Evolutionary conservation across 2,329 filamentous ascomycete genomes (phyloP).

Genomic region (Arthrobotrys conoides): DNA sequence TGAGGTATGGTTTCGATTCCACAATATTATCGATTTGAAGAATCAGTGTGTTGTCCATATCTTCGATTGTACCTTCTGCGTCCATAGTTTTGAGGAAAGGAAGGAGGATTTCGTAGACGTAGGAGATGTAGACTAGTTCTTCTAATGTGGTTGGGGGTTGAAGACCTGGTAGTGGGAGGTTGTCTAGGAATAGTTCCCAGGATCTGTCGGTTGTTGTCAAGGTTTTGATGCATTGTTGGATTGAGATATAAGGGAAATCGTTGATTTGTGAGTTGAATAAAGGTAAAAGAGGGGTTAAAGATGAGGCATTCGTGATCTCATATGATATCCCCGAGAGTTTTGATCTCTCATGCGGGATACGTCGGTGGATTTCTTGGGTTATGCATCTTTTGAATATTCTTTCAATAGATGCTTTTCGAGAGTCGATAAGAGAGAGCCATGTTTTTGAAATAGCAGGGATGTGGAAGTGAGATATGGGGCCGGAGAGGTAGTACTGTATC

Average conservation of each 20-base stretch:
- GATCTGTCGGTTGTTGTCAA: conserved; percentile 1
- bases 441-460: conserved; percentile 16
- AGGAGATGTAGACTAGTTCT: conserved; percentile 43
- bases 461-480: conserved; percentile 39
- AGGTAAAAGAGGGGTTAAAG: conserved; percentile 29
- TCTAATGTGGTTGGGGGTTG: conserved; percentile 33
- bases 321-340: conserved; percentile 6
- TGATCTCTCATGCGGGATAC: neutral
- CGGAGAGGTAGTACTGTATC: conserved; percentile 60
- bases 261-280: conserved; percentile 13
- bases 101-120: conserved; percentile 43
- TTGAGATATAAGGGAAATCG: conserved; percentile 22
- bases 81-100: conserved; percentile 25
- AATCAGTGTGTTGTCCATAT: conserved; percentile 28
- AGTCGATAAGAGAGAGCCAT: conserved; percentile 40
- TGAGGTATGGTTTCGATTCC: conserved; percentile 56
- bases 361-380: conserved; percentile 28
- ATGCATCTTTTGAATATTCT: conserved; percentile 36
- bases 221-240: conserved; percentile 5
- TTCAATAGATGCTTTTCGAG: conserved; percentile 39
- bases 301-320: conserved; percentile 19
- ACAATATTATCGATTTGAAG: conserved; percentile 58
- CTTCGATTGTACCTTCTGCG: neutral
- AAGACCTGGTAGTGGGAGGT: conserved; percentile 8
- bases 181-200: conserved; percentile 31